Evolutionary conservation across 345 rosid species (phyloP), one percentile per base, ranked within the genome.

Genomic region (Theobroma cacao): DNA sequence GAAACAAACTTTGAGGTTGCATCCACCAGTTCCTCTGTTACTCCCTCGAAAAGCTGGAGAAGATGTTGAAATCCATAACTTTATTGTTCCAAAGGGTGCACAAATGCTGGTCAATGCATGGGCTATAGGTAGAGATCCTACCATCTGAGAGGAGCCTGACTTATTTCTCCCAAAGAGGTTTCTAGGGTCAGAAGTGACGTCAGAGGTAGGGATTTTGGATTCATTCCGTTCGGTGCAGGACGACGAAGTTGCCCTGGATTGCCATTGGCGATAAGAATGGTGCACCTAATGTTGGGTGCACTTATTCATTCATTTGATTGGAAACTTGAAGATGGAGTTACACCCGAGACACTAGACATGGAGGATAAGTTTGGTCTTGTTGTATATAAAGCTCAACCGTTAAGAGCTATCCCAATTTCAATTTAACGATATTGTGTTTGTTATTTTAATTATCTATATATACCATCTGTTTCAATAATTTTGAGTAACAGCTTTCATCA

Each of bases 241-340:
- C 70, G 84, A 26, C 72, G 86, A 50, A 84, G 84, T 17, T 88
- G 87, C 18, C 87, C 87, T 0, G 85, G 89, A n/a, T 74, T 88
- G 77, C 82, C 87, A 12, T 31, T 89, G 48, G 92, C 82, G 2
- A 15, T 56, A 13, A 83, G 80, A 38, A 83, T 74, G 77, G 31
- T 90, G 53, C 81, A 78, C 53, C 36, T 85, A 2, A 82, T 86
- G 84, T 75, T 91, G 83, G 90, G 83, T 58, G 76, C 85, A 45
- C 83, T 88, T 17, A 7, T 82, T 6, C 56, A 65, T 38, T 74
- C 71, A 10, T 86, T 79, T 22, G 72, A 79, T 8, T 82, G 87
- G 89, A 74, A 84, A 61, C 74, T 81, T 60, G 76, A 62, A 28
- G 65, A 50, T 43, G 78, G 78, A 24, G 12, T 75, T 6, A 31